Conservation (phyloP, 1,139 yeast genomes). For the Geotrichum restrictum region DNA sequence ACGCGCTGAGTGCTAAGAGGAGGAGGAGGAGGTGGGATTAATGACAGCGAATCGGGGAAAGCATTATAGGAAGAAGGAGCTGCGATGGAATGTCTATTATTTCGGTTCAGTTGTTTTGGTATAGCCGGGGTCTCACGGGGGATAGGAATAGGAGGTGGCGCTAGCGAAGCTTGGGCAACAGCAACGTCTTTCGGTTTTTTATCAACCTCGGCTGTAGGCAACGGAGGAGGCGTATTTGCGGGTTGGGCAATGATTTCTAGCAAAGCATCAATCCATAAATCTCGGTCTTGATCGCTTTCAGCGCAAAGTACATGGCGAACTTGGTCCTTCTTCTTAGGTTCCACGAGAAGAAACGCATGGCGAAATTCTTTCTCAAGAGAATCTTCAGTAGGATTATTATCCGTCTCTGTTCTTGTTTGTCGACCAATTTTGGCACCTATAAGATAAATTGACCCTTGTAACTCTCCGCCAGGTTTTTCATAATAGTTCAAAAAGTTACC, state of each 20-base stretch:
- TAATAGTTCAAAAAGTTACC: constrained; percentile 59
- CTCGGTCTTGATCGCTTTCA: constrained; percentile 76
- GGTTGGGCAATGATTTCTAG: constrained; percentile 42
- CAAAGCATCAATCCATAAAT: constrained; percentile 66
- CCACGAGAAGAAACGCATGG: constrained; percentile 73
- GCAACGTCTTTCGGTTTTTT: background rate
- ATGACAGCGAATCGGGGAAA: background rate
- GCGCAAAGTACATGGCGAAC: constrained; percentile 75
- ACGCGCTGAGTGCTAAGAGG: background rate
- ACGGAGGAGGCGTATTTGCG: background rate
- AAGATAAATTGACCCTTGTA: constrained; percentile 57
- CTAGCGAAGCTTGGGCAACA: background rate
- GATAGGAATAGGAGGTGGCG: background rate
- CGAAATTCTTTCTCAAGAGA: constrained; percentile 53
- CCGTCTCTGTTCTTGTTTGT: constrained; percentile 44
- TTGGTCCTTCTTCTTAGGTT: constrained; percentile 53
- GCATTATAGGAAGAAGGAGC: background rate
- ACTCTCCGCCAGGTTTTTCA: constrained; percentile 57
- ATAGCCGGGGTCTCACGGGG: background rate
- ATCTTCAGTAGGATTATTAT: constrained; percentile 46
- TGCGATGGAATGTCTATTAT: constrained; percentile 8
- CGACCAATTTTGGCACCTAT: constrained; percentile 61
- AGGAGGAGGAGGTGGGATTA: background rate
- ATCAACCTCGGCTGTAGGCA: background rate
- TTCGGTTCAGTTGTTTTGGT: constrained; percentile 5